Evolutionary conservation across 805 yeast species (phyloP).

Genomic region (Isabelozyma heimii): DNA sequence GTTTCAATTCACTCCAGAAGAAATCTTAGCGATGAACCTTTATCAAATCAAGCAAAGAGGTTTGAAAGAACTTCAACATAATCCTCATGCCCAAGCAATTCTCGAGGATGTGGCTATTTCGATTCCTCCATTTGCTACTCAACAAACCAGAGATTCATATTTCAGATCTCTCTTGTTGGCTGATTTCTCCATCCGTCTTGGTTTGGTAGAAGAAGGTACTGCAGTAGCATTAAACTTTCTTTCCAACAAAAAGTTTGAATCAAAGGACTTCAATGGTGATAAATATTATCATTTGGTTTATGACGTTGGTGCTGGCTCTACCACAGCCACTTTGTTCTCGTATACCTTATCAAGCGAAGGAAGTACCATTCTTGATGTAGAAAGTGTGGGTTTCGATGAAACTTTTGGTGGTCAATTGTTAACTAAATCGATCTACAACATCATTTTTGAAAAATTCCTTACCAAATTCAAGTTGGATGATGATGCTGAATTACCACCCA

Average conservation of each 20-base stretch:
- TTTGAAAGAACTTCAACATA: constrained; percentile 52
- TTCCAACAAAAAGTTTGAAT: constrained; percentile 43
- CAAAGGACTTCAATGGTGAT: constrained; percentile 29
- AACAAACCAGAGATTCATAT: constrained; percentile 66
- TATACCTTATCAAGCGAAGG: constrained; percentile 45
- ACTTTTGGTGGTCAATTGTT: constrained; percentile 73
- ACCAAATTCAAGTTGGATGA: constrained; percentile 36
- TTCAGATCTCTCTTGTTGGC: constrained; percentile 72
- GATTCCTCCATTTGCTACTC: constrained; percentile 69
- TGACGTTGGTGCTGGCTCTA: constrained; percentile 93
- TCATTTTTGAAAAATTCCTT: constrained; percentile 60
- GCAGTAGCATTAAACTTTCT: constrained; percentile 86
- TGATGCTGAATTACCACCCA: constrained; percentile 46
- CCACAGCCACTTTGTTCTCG: constrained; percentile 81
- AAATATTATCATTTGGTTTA: constrained; percentile 67
- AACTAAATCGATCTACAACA: constrained; percentile 60
- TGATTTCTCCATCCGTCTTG: constrained; percentile 54
- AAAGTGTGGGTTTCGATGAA: constrained; percentile 69
- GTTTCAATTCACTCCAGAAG: constrained; percentile 57
- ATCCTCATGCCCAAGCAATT: constrained; percentile 45
- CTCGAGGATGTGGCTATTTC: constrained; percentile 71
- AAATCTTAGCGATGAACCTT: constrained; percentile 79
- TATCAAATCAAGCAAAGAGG: constrained; percentile 67
- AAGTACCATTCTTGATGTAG: constrained; percentile 53
- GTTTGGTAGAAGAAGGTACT: constrained; percentile 85